Evolutionary conservation across 805 yeast species (phyloP).

Genomic region (Ogataea degrootiae): DNA sequence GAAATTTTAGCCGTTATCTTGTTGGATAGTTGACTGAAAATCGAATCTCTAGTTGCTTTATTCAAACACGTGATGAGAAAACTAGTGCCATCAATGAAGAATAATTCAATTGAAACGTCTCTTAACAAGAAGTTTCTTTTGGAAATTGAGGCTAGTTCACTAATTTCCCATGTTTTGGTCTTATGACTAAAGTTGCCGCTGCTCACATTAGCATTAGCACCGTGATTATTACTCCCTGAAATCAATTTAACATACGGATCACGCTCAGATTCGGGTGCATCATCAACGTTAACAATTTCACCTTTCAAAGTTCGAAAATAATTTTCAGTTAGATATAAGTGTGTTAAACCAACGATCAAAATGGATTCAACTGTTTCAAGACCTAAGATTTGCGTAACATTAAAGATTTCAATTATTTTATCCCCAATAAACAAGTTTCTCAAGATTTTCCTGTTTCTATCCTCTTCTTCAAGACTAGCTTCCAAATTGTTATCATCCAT

Average conservation of each 20-base stretch:
- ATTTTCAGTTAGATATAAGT: slow-evolving; percentile 64
- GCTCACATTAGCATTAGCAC: background rate
- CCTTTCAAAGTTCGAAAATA: slow-evolving; percentile 53
- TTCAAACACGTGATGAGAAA: slow-evolving; percentile 61
- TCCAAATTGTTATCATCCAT: slow-evolving; percentile 5
- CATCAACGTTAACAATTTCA: slow-evolving; percentile 59
- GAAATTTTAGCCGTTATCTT: slow-evolving; percentile 45
- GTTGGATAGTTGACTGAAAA: slow-evolving; percentile 45
- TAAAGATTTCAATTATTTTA: slow-evolving; percentile 65
- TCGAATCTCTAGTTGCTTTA: slow-evolving; percentile 48
- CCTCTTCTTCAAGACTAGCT: slow-evolving; percentile 43
- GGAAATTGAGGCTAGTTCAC: slow-evolving; percentile 56
- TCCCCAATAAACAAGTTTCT: slow-evolving; percentile 69
- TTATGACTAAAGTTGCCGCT: slow-evolving; percentile 33
- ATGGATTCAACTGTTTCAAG: slow-evolving; percentile 74
- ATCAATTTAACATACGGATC: slow-evolving; percentile 69
- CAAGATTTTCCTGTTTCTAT: slow-evolving; percentile 69
- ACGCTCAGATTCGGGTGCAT: slow-evolving; percentile 55
- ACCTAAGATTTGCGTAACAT: slow-evolving; percentile 71
- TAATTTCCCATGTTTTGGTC: slow-evolving; percentile 56
- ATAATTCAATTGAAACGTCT: slow-evolving; percentile 77
- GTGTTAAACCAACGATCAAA: slow-evolving; percentile 60
- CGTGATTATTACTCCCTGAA: slow-evolving; percentile 28
- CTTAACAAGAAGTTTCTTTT: slow-evolving; percentile 72
- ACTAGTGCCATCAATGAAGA: slow-evolving; percentile 70